Base-by-base conservation (phyloP, 257 asterid species). In the Echium plantagineum region DNA sequence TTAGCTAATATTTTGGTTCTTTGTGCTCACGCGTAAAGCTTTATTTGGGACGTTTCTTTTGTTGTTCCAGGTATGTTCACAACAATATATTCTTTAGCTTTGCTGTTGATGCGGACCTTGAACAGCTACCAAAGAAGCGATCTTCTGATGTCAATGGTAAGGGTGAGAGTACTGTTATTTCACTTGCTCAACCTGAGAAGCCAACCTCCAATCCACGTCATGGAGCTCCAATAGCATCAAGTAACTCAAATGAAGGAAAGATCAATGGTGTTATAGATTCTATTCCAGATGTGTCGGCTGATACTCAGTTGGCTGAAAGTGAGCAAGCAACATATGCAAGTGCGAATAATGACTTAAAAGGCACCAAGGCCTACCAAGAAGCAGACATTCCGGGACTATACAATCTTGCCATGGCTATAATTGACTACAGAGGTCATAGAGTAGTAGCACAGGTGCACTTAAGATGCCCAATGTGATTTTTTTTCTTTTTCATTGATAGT, bases 281-380 rank as follows among this genome's bases (percentile, higher is more conserved):
- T 47, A 66, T 83, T n/a, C 62, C 78, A 59, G 89, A 80, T 70
- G 79, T 67, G 57, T 71, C 84, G 61, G 74, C 73, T 38, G 96
- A 89, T 66, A 59, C 78, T 32, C 95, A 78, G 81, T 76, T 86
- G 79, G 83, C 87, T 69, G 99, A 93, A 79, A 86, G 94, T 65
- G 99, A 93, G 77, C 99, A 93, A 80, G 95, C 99, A 71, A 89
- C 97, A 17, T 93, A 84, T 76, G 97, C 97, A 60, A 86, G 96
- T 72, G 94, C 97, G 65, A 89, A 93, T 74, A 93, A 89, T 78
- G 99, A 93, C 72, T 81, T 93, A 75, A 89, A 79, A 78, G 97
- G 99, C 78, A 89, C 99, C 13, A 93, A 81, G 72, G 96, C 99
- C 22, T 89, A 81, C 75, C 97, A 93, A 78, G 99, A 93, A 83